These are phyloP conservation scores for Dillenia turbinata DNA, from an alignment of 164 flowering plant genomes.

Conservation along the genomic window DNA sequence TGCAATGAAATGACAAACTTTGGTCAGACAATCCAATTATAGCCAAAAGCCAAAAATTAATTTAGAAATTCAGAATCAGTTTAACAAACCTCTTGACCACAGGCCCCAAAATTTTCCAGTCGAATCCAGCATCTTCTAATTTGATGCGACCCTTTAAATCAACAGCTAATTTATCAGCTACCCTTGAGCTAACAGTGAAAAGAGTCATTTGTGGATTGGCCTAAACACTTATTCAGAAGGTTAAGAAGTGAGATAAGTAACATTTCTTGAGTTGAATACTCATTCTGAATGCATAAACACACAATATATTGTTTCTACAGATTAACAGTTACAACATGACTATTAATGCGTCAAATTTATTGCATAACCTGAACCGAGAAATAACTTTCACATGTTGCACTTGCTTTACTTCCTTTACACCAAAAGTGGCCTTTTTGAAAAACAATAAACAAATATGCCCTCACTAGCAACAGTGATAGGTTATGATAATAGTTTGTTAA, in stretches of 20 bases:
- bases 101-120: slow-evolving; percentile 97
- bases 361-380: no score
- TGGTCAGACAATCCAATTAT: background rate
- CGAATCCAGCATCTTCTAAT: slow-evolving; percentile 99
- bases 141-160: slow-evolving; percentile 86
- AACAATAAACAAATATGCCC: no score
- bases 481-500: no score
- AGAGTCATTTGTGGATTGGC: slow-evolving; percentile 95
- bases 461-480: no score
- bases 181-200: slow-evolving; percentile 95
- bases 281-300: background rate
- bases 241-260: no score
- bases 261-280: no score
- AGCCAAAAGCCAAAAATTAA: background rate
- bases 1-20: slow-evolving; percentile 6
- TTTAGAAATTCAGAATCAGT: background rate
- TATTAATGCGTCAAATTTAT: no score
- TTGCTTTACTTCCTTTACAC: no score
- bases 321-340: no score
- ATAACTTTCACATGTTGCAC: no score
- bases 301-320: no score
- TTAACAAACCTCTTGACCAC: slow-evolving; percentile 74
- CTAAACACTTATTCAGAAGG: slow-evolving; percentile 19
- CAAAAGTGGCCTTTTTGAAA: no score
- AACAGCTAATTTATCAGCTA: slow-evolving; percentile 87